These are phyloP conservation scores for Shiraia sp. DNA, from an alignment of 2,329 filamentous ascomycete species.

Conservation along the genomic window DNA sequence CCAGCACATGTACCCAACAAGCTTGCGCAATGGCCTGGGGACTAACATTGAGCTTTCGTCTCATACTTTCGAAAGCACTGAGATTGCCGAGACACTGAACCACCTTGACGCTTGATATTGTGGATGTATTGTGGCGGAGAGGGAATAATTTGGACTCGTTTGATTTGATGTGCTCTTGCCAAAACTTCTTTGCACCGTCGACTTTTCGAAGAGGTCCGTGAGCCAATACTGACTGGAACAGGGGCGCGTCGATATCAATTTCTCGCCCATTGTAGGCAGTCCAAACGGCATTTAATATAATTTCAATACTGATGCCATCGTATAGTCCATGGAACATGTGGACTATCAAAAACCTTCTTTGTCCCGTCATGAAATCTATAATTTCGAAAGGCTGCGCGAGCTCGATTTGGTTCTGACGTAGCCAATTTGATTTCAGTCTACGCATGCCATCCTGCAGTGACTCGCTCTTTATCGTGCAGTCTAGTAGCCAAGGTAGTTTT, in stretches of 20 bases:
- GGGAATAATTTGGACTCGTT: slow-evolving; percentile 40
- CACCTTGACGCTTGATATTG: slow-evolving; percentile 21
- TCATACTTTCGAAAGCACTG: slow-evolving; percentile 51
- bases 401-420: slow-evolving; percentile 54
- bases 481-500: slow-evolving; percentile 4
- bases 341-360: slow-evolving; percentile 56
- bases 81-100: slow-evolving; percentile 50
- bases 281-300: slow-evolving; percentile 66
- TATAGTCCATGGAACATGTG: slow-evolving; percentile 86
- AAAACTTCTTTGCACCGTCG: slow-evolving; percentile 65
- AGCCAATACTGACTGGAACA: slow-evolving; percentile 69
- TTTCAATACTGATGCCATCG: slow-evolving; percentile 76
- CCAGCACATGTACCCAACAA: slow-evolving; percentile 69
- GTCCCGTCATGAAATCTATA: slow-evolving; percentile 44
- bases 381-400: slow-evolving; percentile 59
- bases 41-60: slow-evolving; percentile 68
- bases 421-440: slow-evolving; percentile 56
- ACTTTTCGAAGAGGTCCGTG: slow-evolving; percentile 66
- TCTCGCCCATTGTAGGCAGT: slow-evolving; percentile 52
- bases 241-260: slow-evolving; percentile 47
- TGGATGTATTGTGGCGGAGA: slow-evolving; percentile 19
- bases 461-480: slow-evolving; percentile 28
- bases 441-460: slow-evolving; percentile 30
- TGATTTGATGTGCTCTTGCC: slow-evolving; percentile 61
- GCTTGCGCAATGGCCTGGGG: slow-evolving; percentile 80